Conservation (phyloP, 106 monocot species). For the Xerophyta viscosa region DNA sequence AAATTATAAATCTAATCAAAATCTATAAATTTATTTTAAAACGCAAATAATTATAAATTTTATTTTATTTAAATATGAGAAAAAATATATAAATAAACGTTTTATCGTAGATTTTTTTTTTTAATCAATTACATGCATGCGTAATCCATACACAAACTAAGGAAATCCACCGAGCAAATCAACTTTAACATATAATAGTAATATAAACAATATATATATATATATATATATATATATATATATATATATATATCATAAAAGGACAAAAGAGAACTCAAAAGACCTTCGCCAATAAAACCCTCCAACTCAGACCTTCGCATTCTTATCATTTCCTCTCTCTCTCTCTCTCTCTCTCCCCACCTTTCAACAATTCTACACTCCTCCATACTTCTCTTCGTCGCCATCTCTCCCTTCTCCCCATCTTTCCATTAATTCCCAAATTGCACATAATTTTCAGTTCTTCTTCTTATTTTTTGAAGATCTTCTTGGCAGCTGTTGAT, state of each 20-base stretch:
- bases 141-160: too few relatives aligned
- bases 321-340: slow-evolving; percentile 1
- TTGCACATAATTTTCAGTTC: background rate
- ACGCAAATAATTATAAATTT: too few relatives aligned
- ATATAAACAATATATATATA: too few relatives aligned
- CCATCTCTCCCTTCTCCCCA: background rate
- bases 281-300: background rate
- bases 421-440: background rate
- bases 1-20: too few relatives aligned
- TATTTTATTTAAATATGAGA: too few relatives aligned
- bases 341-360: slow-evolving; percentile 2
- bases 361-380: background rate
- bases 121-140: too few relatives aligned
- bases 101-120: too few relatives aligned
- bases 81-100: too few relatives aligned
- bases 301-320: background rate
- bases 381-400: background rate
- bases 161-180: too few relatives aligned
- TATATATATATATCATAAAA: background rate
- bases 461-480: background rate
- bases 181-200: too few relatives aligned
- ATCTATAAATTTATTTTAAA: too few relatives aligned
- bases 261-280: background rate
- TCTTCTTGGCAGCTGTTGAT: background rate
- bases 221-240: too few relatives aligned